Conservation (phyloP, 345 rosid species). For the Populus deltoides region DNA sequence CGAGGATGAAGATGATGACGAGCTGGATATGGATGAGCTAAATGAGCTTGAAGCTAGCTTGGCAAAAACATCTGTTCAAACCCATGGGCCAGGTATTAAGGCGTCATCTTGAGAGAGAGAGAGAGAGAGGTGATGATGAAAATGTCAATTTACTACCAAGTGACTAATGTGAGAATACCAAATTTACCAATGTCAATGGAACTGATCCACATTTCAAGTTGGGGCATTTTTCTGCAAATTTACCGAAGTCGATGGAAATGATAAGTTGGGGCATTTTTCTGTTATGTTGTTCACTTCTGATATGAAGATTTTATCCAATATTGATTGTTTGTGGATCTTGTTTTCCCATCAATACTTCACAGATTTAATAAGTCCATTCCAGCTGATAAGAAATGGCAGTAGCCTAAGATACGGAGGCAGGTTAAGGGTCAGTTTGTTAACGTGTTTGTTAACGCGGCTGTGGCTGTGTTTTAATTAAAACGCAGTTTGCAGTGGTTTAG, state of each 20-base stretch:
- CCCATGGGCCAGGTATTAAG: constrained; percentile 17
- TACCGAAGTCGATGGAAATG: neutral
- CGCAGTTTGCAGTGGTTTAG: no score
- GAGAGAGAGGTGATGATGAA: neutral
- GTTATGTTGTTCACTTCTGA: neutral
- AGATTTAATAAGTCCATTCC: no score
- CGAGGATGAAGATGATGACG: constrained; percentile 24
- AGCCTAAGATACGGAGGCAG: neutral
- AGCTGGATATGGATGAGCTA: constrained; percentile 31
- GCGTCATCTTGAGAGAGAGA: neutral
- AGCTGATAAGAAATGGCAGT: no score
- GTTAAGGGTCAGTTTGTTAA: no score
- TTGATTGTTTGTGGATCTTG: neutral
- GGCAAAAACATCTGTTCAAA: constrained; percentile 29
- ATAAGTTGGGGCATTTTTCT: neutral
- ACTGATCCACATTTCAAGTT: neutral
- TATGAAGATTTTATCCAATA: neutral
- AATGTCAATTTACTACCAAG: neutral
- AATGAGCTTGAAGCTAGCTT: constrained; percentile 35
- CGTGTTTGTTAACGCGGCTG: no score
- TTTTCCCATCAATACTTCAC: neutral
- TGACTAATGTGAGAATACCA: neutral
- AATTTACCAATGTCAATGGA: neutral
- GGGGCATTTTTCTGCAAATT: neutral
- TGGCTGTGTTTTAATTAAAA: no score